Conservation (phyloP, 2,329 filamentous ascomycete genomes). For the Pezicula radicicola region DNA sequence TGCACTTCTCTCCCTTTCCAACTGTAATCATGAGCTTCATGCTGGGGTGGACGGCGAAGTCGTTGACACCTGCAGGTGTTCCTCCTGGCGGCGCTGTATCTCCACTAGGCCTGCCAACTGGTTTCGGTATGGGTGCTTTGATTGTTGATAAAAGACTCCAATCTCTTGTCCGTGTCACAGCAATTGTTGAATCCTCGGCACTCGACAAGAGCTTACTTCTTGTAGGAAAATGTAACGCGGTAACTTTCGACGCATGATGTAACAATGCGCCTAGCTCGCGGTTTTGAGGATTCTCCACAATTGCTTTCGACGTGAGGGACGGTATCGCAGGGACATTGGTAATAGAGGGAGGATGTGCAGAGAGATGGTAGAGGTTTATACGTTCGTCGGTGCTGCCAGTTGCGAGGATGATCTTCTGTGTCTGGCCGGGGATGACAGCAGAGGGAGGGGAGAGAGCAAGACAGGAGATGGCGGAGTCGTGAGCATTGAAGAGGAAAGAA, state of each 20-base stretch:
- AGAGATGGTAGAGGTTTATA: conserved; percentile 91
- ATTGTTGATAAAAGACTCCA: conserved; percentile 86
- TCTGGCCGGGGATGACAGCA: conserved; percentile 53
- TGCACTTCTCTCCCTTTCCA: conserved; percentile 82
- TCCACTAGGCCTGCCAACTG: conserved; percentile 76
- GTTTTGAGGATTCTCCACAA: conserved; percentile 83
- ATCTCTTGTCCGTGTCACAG: conserved; percentile 82
- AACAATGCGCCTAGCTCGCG: conserved; percentile 82
- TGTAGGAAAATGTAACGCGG: conserved; percentile 76
- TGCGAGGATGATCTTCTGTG: conserved; percentile 84
- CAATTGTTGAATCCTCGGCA: conserved; percentile 87
- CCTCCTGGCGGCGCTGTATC: conserved; percentile 83
- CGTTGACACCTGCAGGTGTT: conserved; percentile 84
- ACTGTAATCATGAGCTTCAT: conserved; percentile 97
- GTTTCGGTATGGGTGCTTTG: conserved; percentile 82
- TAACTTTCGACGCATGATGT: conserved; percentile 83
- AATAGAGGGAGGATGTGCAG: conserved; percentile 61
- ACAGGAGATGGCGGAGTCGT: conserved; percentile 85
- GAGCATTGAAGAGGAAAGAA: conserved; percentile 93
- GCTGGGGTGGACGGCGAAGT: conserved; percentile 92
- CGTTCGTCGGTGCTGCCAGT: conserved; percentile 91
- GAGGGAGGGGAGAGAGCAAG: conserved; percentile 81
- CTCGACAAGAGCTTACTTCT: conserved; percentile 84
- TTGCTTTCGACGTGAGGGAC: conserved; percentile 66
- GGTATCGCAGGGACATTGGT: conserved; percentile 59